Base-by-base conservation (phyloP, 2,329 filamentous ascomycete genomes). In the Fonsecaea nubica region DNA sequence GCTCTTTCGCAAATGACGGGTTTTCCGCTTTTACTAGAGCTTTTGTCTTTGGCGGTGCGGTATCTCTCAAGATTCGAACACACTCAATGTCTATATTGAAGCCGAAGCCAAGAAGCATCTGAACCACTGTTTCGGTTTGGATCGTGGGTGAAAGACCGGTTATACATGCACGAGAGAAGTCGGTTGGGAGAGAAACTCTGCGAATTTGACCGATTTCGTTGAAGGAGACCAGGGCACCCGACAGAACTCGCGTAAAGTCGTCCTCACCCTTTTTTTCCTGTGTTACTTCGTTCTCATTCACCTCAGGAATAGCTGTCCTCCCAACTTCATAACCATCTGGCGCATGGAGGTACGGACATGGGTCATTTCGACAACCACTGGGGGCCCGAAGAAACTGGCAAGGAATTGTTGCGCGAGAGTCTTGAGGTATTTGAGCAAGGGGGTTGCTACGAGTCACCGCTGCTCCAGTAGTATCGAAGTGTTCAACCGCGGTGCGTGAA, bases 81-180 rank as follows among this genome's bases (percentile, higher is more conserved):
- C 62, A 70, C 12, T 68, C 55, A 25, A 64, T 42, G 9, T 58
- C 58, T 21, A 74, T 8, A 15, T 72, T 58, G n/a, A 72, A 71
- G 32, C 64, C 66, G 48, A 72, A 57, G n/a, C 30, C 54, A 57
- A 38, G 56, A 60, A 72, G 58, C 32, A 71, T 59, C 3, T 57
- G 56, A 57, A 62, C 57, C 1, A 70, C 55, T 40, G 61, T 52
- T 72, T 58, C 65, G 18, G 64, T 55, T 6, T 70, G 68, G 36
- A 59, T 71, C 48, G 59, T 66, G 59, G 58, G 38, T 7, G 62
- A 30, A 55, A 75, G 52, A 18, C 71, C 72, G 3, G 54, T 68
- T 25, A 75, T 71, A 12, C 67, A 70, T 40, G 66, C 69, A 56
- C 66, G 56, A 42, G 73, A 75, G 54, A 74, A 74, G 58, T 75